Percentiles rank a stretch among this genome's conserved stretches.
phyloP scores from a whole-genome alignment of 305 asterid genomes.

The Solanum hybrid region DNA sequence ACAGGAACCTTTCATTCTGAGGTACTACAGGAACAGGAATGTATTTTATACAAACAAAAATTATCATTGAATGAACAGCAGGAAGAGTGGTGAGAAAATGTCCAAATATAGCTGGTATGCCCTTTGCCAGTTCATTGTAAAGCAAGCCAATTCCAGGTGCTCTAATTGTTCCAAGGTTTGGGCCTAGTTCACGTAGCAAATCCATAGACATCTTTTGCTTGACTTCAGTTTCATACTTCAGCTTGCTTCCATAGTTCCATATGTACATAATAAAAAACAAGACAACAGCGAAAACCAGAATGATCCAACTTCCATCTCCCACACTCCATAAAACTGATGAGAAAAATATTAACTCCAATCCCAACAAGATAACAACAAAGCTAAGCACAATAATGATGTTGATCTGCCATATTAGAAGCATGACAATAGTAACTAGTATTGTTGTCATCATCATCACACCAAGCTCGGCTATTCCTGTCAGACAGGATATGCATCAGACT shows the following conservation, averaged over 20 bases:
- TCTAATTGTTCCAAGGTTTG: slow-evolving; percentile 86
- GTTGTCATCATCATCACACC: slow-evolving; percentile 99
- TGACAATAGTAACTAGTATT: slow-evolving; percentile 79
- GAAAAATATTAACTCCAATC: slow-evolving; percentile 78
- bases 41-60: slow-evolving; percentile 90
- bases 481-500: slow-evolving; percentile 26
- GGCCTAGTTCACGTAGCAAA: slow-evolving; percentile 76
- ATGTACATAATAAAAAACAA: slow-evolving; percentile 79
- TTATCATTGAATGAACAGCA: slow-evolving; percentile 96
- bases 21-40: slow-evolving; percentile 93
- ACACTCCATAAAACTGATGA: slow-evolving; percentile 90
- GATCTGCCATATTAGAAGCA: slow-evolving; percentile 99
- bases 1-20: slow-evolving; percentile 85
- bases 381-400: slow-evolving; percentile 70
- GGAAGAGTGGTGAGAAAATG: slow-evolving; percentile 94
- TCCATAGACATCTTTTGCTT: slow-evolving; percentile 87
- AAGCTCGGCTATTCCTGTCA: slow-evolving; percentile 86
- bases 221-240: slow-evolving; percentile 93
- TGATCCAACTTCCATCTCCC: slow-evolving; percentile 98
- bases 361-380: slow-evolving; percentile 68
- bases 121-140: slow-evolving; percentile 94
- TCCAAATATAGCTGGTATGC: slow-evolving; percentile 93
- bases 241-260: slow-evolving; percentile 99
- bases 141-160: slow-evolving; percentile 98
- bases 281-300: slow-evolving; percentile 72